Percentiles rank a stretch among this genome's conserved stretches.
phyloP scores from a whole-genome alignment of 2,329 filamentous ascomycete species.

The Fusarium chuoi region DNA sequence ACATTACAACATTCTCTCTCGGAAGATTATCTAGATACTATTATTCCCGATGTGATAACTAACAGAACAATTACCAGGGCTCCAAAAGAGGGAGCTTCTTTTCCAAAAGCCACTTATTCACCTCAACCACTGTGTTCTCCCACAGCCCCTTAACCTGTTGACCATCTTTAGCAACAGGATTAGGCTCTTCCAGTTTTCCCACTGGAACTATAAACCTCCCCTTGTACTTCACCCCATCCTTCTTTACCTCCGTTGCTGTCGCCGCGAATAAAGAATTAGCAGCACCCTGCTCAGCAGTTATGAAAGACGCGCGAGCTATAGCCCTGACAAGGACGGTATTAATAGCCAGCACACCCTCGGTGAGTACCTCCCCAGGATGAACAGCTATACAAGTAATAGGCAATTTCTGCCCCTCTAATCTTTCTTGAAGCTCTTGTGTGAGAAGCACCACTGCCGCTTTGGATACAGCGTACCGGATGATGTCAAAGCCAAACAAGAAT shows the following conservation, averaged over 20 bases:
- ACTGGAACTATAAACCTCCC: neutral
- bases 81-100: rapidly evolving
- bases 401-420: rapidly evolving
- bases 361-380: neutral
- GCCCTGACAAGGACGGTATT: rapidly evolving
- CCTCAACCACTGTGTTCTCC: neutral
- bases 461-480: rapidly evolving
- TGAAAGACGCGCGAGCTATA: neutral
- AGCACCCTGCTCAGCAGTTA: neutral
- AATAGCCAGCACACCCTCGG: rapidly evolving
- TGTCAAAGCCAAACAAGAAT: neutral
- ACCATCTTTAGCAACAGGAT: neutral
- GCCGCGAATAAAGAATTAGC: neutral
- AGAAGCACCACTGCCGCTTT: rapidly evolving
- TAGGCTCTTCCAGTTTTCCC: neutral
- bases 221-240: rapidly evolving
- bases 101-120: rapidly evolving
- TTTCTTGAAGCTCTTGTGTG: rapidly evolving
- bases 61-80: neutral
- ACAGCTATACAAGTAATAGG: neutral
- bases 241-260: neutral
- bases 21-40: too few species aligned
- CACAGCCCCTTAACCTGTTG: neutral
- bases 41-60: too few species aligned
- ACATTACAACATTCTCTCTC: too few species aligned